phyloP scores from a whole-genome alignment of 31 red algal species.

The Endocladia muricata region DNA sequence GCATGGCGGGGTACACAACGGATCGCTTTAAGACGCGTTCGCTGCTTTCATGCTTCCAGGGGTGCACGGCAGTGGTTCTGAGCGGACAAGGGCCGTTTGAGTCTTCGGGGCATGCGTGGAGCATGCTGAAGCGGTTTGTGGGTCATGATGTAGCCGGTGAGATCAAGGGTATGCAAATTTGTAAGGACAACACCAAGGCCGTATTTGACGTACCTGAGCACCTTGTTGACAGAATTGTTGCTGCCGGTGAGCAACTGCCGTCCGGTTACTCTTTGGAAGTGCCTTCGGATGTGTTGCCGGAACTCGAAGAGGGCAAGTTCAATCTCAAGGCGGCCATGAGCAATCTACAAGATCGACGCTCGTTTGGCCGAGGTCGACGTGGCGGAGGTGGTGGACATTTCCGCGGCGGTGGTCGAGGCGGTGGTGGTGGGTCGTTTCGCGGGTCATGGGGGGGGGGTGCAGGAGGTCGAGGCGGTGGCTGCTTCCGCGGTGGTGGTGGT shows the following conservation, averaged over 20 bases:
- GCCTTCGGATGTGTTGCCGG: conserved; percentile 25
- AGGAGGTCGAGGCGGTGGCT: not conserved
- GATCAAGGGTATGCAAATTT: conserved; percentile 42
- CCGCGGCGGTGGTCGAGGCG: conserved; percentile 1
- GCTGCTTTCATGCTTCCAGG: conserved; percentile 69
- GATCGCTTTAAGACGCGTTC: conserved; percentile 52
- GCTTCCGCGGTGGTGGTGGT: conserved; percentile 5
- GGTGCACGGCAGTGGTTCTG: conserved; percentile 50
- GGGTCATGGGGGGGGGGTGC: not conserved
- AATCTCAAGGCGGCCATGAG: conserved; percentile 34
- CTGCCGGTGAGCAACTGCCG: not conserved
- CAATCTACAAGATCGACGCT: conserved; percentile 7
- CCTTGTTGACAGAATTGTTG: conserved; percentile 8
- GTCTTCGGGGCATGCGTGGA: conserved; percentile 23
- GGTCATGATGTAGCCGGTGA: conserved; percentile 17
- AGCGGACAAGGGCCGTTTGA: not conserved
- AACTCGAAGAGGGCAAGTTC: conserved; percentile 52
- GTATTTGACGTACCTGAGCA: conserved; percentile 78
- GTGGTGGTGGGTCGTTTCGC: conserved; percentile 6
- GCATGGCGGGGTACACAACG: conserved; percentile 62
- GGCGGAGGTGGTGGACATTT: conserved; percentile 17
- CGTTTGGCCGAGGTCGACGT: not conserved
- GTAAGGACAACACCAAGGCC: conserved; percentile 47
- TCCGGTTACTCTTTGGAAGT: not conserved
- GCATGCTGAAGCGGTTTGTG: conserved; percentile 47